Base-by-base conservation (phyloP, 78 protist genomes). In the Dictyostelium citrinum region DNA sequence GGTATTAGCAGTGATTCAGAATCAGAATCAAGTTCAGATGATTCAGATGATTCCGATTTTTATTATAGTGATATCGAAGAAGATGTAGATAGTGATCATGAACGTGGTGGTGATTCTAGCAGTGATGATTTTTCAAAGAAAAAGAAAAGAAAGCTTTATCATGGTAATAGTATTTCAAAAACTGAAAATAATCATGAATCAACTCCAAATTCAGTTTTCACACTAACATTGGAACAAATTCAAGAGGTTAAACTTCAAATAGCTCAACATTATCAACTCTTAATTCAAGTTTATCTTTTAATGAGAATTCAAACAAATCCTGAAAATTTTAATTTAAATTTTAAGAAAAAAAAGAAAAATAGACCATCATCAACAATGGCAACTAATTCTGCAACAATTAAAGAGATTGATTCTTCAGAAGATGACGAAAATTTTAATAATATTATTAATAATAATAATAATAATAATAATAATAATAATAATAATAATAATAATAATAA, bases 181-280 rank as follows among this genome's bases (percentile, higher is more conserved):
- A 75, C 3, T 9, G 5, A 39, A 5, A 39, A 39, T 39, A 39
- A 75, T 45, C 10, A 31, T 27, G 41, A 20, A 74, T 22, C 80
- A 75, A 11, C 60, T 3, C 7, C 81, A 33, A 75, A 39, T 17
- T 20, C 81, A 6, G 20, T 55, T 55, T 20, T 55, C 9, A 70
- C 43, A 0, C 33, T 70, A 33, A 70, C 39, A 33, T 16, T 33
- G 77, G 77, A 70, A 12, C 43, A 70, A 70, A 70, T 70, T 70
- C 43, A 70, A 70, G 76, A 49, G 49, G 41, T 88, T 17, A 88
- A 88, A 35, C 22, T n/a, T 46, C 93, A 88, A 67, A 41, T 88
- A 6, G 46, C 85, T 14, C 29, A 49, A 51, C 93, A 88, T 43
- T 88, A 88, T 78, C 93, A 88, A 78, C 64, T 88, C 1, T 58